Base-by-base conservation (phyloP, 2,329 filamentous ascomycete genomes). In the Fusarium scirpi region DNA sequence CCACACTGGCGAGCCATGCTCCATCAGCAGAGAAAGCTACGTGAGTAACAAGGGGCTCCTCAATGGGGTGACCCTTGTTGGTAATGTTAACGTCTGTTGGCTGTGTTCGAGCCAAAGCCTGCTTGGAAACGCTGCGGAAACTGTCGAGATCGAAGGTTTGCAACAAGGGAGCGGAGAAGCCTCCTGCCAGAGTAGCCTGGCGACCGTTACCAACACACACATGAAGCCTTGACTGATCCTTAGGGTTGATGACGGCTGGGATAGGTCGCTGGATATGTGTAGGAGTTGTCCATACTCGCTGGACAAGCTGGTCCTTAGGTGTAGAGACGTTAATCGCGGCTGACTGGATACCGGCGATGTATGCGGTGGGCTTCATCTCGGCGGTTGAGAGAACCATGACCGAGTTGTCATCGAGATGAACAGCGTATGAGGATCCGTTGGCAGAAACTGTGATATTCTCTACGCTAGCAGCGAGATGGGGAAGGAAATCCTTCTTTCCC, bases 371-470 rank as follows among this genome's bases (percentile, higher is more conserved):
- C 77, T 92, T 90, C 78, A 98, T 85, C 79, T 98, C 94, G 15
- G 93, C 90, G 6, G 96, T 98, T 4, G 95, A 97, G 18, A 99
- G 80, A 9, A 98, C 85, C 87, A 98, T 95, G 58, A 91, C 85
- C 3, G 94, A 97, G 80, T 99, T 99, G 79, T 98, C 95, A 29
- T 94, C 93, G 53, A 98, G 85, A 71, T 94, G 92, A 25, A 98
- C 79, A 7, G 90, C 92, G 76, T 98, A 99, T 1, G 92, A 91
- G 41, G 93, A 88, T 8, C 96, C 95, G 20, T 84, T 85, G 1
- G 91, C 87, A 18, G 94, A 98, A 34, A 99, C 88, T 7, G 92
- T 90, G 45, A 99, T 87, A 73, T 92, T 94, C 78, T 96, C 92
- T 38, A 99, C 92, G 27, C 90, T 89, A 8, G 94, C 92, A 25